phyloP scores from a whole-genome alignment of 805 yeast genomes.

The Kuraishia capsulata region DNA sequence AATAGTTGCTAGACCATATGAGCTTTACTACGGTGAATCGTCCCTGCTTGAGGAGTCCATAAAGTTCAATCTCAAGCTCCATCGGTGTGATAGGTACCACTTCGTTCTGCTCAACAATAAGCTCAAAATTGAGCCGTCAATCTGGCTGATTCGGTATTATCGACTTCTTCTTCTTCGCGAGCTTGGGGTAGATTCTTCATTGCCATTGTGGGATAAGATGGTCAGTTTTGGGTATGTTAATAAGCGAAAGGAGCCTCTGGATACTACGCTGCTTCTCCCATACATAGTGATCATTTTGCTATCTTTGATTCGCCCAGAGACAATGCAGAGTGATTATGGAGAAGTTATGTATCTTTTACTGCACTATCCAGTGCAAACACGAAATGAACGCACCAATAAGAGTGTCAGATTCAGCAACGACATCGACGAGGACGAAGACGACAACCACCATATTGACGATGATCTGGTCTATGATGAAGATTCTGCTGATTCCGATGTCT shows the following conservation, averaged over 20 bases:
- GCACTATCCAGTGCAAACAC: slow-evolving; percentile 32
- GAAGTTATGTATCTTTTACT: slow-evolving; percentile 38
- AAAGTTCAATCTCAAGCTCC: slow-evolving; percentile 34
- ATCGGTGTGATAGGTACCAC: slow-evolving; percentile 40
- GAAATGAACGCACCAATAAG: not conserved
- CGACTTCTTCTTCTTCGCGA: slow-evolving; percentile 39
- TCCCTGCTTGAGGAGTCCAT: slow-evolving; percentile 36
- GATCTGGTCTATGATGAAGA: not conserved
- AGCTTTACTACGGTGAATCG: slow-evolving; percentile 27
- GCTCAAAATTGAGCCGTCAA: slow-evolving; percentile 37
- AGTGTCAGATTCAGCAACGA: not conserved
- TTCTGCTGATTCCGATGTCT: too few relatives aligned
- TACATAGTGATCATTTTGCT: slow-evolving; percentile 33
- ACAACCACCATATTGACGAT: not conserved
- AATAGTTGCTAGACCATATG: slow-evolving; percentile 26
- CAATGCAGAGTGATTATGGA: slow-evolving; percentile 40
- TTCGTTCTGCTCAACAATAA: slow-evolving; percentile 36
- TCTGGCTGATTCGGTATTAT: slow-evolving; percentile 47
- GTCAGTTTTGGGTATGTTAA: slow-evolving; percentile 19
- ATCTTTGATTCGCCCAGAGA: slow-evolving; percentile 30
- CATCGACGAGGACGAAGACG: not conserved
- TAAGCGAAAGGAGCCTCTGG: slow-evolving; percentile 7
- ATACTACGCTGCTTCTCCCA: slow-evolving; percentile 26
- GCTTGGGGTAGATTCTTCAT: slow-evolving; percentile 26
- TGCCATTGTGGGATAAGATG: slow-evolving; percentile 41